Evolutionary conservation across 140 eudicot genomes (phyloP).

Genomic region (Anethum foeniculum): DNA sequence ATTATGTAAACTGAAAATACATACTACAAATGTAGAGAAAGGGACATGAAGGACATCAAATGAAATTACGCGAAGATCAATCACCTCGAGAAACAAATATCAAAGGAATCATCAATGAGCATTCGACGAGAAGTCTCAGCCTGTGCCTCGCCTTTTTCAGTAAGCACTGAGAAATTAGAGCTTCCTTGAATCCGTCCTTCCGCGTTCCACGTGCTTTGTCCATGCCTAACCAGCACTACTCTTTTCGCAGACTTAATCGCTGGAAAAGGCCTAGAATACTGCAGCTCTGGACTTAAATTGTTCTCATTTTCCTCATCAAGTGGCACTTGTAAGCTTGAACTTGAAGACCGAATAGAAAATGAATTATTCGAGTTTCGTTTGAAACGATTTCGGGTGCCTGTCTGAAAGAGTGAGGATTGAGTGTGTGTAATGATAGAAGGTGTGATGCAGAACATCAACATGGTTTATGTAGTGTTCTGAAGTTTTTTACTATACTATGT

Average conservation of each 20-base stretch:
- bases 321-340: conserved; percentile 33
- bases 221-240: conserved; percentile 91
- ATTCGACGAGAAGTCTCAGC: conserved; percentile 83
- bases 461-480: neutral
- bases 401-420: conserved; percentile 13
- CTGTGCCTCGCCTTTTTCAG: conserved; percentile 79
- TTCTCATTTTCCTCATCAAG: conserved; percentile 11
- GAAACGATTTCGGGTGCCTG: neutral
- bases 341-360: conserved; percentile 29
- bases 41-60: neutral
- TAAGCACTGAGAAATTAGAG: conserved; percentile 82
- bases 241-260: conserved; percentile 54
- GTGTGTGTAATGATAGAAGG: conserved; percentile 27
- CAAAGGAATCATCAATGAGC: conserved; percentile 80
- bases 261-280: conserved; percentile 28
- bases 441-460: conserved; percentile 38
- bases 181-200: conserved; percentile 97
- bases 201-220: conserved; percentile 99
- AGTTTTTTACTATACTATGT: too few species aligned
- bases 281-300: conserved; percentile 18
- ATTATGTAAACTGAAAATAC: neutral
- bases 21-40: too few species aligned
- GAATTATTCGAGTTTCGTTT: conserved; percentile 14
- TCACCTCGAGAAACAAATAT: conserved; percentile 37
- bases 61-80: neutral